Evolutionary conservation across 306 rosid species (phyloP), one percentile per base, ranked within the genome.

Genomic region (Vigna angularis): DNA sequence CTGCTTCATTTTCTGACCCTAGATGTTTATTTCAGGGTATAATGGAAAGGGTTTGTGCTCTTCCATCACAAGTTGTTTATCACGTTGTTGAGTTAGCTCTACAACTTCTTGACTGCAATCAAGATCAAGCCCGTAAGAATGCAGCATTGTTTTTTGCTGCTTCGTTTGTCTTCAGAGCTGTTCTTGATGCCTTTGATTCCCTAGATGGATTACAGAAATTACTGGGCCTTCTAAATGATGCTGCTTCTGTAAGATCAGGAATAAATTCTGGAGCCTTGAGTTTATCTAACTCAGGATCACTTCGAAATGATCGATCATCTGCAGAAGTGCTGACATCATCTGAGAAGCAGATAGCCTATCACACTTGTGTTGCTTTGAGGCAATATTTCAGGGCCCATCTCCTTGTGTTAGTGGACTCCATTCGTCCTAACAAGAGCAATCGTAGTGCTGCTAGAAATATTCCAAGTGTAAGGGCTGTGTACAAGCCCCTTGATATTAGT

Each of bases 11-110:
- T 70, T 75, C 50, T 82, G 74, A 63, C 58, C 61, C 59, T 30
- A 44, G 47, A 44, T 15, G 66, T 26, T 84, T 36, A 38, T 68
- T 81, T 77, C 86, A 96, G 99, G 97, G 91, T 52, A 91, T 96
- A 66, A 96, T 93, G 99, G 99, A 96, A 72, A 90, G 97, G 22
- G 99, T 96, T 45, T 96, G 99, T 80, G 98, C 99, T 75, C 99
- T 93, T 83, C 98, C 98, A 50, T 85, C 96, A 0, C 92, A 91
- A 66, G 86, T 93, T 56, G 90, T 91, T 40, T 58, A 89, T 83
- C 93, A 90, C 81, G 87, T 93, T 80, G 99, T 96, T 76, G 93
- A 91, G 83, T 79, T 96, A 85, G 96, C 97, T 47, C 91, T 96
- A 82, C 96, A 91, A 77, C 97, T 96, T 84, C 89, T 96, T 38